Evolutionary conservation across 305 asterid species (phyloP).

Genomic region (Solanum aculeatissimum): DNA sequence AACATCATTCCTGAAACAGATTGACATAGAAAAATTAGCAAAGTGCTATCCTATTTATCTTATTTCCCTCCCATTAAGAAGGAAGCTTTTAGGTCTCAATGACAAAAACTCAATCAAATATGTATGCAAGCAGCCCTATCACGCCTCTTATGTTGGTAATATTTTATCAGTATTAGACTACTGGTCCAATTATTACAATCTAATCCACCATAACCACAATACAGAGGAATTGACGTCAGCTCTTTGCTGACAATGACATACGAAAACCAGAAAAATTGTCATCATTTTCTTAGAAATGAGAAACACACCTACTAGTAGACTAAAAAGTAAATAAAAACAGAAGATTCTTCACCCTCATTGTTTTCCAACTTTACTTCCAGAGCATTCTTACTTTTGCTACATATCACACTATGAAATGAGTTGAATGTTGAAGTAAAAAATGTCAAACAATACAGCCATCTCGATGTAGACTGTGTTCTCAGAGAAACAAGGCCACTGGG

Average conservation of each 20-base stretch:
- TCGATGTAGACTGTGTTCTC: not conserved
- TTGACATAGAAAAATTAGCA: not conserved
- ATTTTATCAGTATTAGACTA: not conserved
- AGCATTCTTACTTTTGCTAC: not conserved
- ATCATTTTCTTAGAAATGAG: not conserved
- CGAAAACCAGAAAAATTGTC: not conserved
- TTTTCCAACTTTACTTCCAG: not conserved
- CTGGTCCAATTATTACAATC: not conserved
- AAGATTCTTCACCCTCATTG: not conserved
- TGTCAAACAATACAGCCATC: not conserved
- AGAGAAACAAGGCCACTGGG: not conserved
- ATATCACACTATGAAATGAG: not conserved
- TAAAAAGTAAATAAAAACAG: not conserved
- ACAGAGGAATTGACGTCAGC: not conserved
- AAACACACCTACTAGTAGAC: not conserved
- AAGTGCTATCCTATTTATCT: not conserved
- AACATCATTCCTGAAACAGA: constrained; percentile 49
- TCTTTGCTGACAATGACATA: not conserved
- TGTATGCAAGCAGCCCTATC: not conserved
- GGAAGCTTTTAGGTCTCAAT: not conserved
- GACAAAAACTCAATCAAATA: not conserved
- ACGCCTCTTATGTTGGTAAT: not conserved
- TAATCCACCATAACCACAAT: not conserved
- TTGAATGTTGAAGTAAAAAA: not conserved
- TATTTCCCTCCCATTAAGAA: not conserved